Base-by-base conservation (phyloP, 2,329 filamentous ascomycete species). In the Penicillium sp. region DNA sequence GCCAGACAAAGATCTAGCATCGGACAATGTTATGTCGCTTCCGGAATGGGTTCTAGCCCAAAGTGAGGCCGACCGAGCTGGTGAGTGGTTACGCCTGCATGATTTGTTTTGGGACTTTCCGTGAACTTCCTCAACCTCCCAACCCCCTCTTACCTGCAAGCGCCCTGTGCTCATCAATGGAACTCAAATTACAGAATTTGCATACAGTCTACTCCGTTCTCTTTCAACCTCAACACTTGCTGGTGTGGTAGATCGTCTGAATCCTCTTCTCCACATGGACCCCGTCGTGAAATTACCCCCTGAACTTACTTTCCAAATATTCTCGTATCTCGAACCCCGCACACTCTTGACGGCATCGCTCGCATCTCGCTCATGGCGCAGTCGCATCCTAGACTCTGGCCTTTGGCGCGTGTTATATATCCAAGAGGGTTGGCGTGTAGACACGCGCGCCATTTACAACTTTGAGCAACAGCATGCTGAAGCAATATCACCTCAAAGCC, bases 301-400 rank as follows among this genome's bases (percentile, higher is more conserved):
- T 28, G 95, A 99, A 75, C 90, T 99, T 70, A 96, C 92, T 62
- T 88, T 95, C 48, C 90, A 96, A 71, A 89, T 98, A 48, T 88
- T 99, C 46, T 89, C 90, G 16, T 95, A 93, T 72, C 87, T 99
- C 53, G 90, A 93, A 57, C 90, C 93, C 0, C 76, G 87, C 30
- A 95, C 93, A 0, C 82, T 99, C 42, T 83, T 98, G 59, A 87
- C 86, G 53, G 91, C 93, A 2, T 92, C 92, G 0, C 85, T 87
- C 48, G 87, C 92, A 16, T 97, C 92, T 38, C 87, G 88, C 51
- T 83, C 87, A 65, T 99, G 95, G 94, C 89, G 93, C 64, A 83
- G 85, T 19, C 83, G 95, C 19, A 89, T 94, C 6, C 79, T 93
- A 55, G 95, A 99, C 75, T 87, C 91, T 37, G 89, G 90, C 63